Conservation (phyloP, 805 yeast species). For the Kurtzmaniella cleridarum region DNA sequence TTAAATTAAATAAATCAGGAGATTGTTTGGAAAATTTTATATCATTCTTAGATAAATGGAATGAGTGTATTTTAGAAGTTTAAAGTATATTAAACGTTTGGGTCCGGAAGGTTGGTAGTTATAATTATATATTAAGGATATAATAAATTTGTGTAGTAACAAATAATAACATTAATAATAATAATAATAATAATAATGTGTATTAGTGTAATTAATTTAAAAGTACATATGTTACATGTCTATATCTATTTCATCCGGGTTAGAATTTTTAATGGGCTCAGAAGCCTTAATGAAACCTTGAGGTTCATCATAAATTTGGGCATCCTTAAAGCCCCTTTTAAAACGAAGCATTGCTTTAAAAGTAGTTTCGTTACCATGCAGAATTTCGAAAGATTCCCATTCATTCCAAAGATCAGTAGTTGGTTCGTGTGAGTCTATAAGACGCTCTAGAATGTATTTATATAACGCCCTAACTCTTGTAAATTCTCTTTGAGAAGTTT, state of each 20-base stretch:
- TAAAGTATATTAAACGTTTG: constrained; percentile 7
- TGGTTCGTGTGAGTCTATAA: constrained; percentile 11
- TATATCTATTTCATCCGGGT: constrained; percentile 60
- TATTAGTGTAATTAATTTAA: not conserved
- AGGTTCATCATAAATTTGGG: constrained; percentile 20
- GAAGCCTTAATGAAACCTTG: constrained; percentile 47
- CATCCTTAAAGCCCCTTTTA: constrained; percentile 38
- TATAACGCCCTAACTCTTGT: constrained; percentile 60
- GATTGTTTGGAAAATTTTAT: constrained; percentile 31
- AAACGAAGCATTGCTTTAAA: constrained; percentile 68
- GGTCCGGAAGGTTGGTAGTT: not conserved
- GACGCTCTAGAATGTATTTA: constrained; percentile 28
- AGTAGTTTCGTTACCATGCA: constrained; percentile 62
- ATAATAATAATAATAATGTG: not conserved
- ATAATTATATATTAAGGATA: not conserved
- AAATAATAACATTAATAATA: not conserved
- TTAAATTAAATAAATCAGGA: constrained; percentile 29
- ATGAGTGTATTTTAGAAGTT: constrained; percentile 18
- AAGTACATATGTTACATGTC: constrained; percentile 31
- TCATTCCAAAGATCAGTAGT: constrained; percentile 42
- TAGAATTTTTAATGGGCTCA: constrained; percentile 11
- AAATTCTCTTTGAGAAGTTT: constrained; percentile 46
- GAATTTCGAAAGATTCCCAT: constrained; percentile 75
- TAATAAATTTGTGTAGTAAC: not conserved
- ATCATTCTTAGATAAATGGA: constrained; percentile 36